Evolutionary conservation across 768 basidiomycete genomes (phyloP), one percentile per base, ranked within the genome.

Genomic region (Naganishia vaughanmartiniae): DNA sequence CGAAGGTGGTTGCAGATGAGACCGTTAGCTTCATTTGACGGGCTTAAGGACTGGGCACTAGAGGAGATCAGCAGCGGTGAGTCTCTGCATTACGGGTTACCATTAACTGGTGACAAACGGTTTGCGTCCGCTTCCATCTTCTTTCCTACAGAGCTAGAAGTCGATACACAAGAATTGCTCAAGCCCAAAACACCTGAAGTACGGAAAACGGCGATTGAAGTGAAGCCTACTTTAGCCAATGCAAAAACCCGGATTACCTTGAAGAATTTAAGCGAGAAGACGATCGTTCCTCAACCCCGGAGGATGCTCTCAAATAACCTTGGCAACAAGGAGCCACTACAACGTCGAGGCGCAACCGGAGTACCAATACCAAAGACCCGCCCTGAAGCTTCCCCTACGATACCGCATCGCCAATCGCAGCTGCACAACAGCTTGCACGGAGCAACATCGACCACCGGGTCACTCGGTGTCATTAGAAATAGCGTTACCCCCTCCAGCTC

Each of bases 51-150:
- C 4, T 96, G 92, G 92, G 88, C 90, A 0, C 79, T 94, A 66
- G 89, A 92, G 78, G 95, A 97, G 77, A 92, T 98, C 48, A 86
- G 87, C 51, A 87, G 90, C 76, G 86, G 92, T 91, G 72, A 75
- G 89, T 84, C 30, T n/a, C 33, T 4, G 28, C 15, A 3, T 51
- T 51, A n/a, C 30, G 15, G 15, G 21, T 9, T 11, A 58, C 19
- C 34, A 17, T 7, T n/a, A 34, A 2, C 21, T 14, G 10, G 28
- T 7, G 15, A 56, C 19, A 5, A 4, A n/a, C 39, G 26, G n/a
- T 26, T 39, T 42, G 3, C 54, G 5, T 54, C 17, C 17, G 54
- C 54, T 34, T 55, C 19, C 33, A 17, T 46, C 12, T 34, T 24
- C 34, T 34, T 7, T 34, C 42, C 28, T 46, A 15, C 39, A 63